These are phyloP conservation scores for Scheffersomyces cryptocercus DNA, from an alignment of 1,139 yeast species.

Conservation along the genomic window DNA sequence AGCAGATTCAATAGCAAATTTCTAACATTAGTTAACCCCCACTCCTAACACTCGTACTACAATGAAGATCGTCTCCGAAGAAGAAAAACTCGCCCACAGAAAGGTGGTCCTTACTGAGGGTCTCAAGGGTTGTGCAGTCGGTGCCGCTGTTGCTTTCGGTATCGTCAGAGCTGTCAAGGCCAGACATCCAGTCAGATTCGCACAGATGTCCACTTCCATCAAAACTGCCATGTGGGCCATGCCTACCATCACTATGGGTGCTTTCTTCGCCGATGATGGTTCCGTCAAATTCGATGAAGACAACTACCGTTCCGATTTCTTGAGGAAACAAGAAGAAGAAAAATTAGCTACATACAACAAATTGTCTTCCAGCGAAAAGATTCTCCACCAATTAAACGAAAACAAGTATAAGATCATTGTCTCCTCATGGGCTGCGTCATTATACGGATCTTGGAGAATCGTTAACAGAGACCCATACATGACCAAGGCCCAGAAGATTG, in stretches of 20 bases:
- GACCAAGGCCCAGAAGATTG: conserved; percentile 82
- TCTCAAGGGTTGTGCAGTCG: conserved; percentile 58
- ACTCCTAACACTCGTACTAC: neutral
- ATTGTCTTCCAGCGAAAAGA: conserved; percentile 7
- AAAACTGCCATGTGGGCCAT: conserved; percentile 58
- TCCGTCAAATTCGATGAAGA: conserved; percentile 55
- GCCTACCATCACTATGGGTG: conserved; percentile 59
- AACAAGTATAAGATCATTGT: conserved; percentile 78
- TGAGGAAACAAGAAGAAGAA: conserved; percentile 9
- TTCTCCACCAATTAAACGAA: conserved; percentile 46
- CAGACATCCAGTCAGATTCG: conserved; percentile 22
- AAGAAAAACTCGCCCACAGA: conserved; percentile 66
- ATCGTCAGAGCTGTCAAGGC: conserved; percentile 32
- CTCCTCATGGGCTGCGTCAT: conserved; percentile 82
- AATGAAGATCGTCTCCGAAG: conserved; percentile 70
- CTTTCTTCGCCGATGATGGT: conserved; percentile 60
- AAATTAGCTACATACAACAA: conserved; percentile 15
- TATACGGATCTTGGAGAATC: conserved; percentile 79
- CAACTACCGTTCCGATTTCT: conserved; percentile 39
- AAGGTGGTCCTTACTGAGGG: conserved; percentile 61
- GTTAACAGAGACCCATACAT: conserved; percentile 77
- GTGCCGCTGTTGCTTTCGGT: conserved; percentile 54
- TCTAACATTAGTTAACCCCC: too few relatives aligned
- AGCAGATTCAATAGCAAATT: too few relatives aligned
- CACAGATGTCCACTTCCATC: conserved; percentile 41